Evolutionary conservation across 768 basidiomycete species (phyloP), one percentile per base, ranked within the genome.

Genomic region (Pholiota molesta): DNA sequence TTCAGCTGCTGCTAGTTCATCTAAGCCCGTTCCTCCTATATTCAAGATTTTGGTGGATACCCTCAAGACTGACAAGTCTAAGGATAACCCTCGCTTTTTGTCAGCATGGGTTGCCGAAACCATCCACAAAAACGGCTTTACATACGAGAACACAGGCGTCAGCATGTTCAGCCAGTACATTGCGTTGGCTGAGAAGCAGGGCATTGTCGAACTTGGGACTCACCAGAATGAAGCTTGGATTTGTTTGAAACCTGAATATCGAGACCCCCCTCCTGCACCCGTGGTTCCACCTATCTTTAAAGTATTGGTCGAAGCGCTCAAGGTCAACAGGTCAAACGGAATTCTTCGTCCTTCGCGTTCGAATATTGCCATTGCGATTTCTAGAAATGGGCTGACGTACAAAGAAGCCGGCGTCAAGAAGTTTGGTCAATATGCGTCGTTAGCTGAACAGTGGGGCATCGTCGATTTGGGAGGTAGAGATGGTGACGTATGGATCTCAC

Each of bases 171-270:
- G 71, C 19, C 74, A 80, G 42, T 85, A 84, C 62, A 52, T 73
- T 16, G 65, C 62, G 13, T 61, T 76, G 59, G 84, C 84, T 16
- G 70, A 73, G 44, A 69, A 76, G 59, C 71, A 65, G 14, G 76
- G 73, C 26, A 71, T 84, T 29, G 66, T 83, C 56, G 73, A 75
- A 49, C 72, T 75, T 14, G 83, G 83, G 33, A 81, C 79, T 3
- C 44, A 44, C 45, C 75, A 72, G 31, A 74, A 73, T 4, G 42
- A 44, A 14, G 42, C 75, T 9, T 82, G 82, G 82, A 76, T 81
- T 35, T 52, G 65, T 14, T 67, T 81, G 44, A 68, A 68, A 10
- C 69, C 74, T 26, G 67, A 73, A 16, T 76, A 23, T 23, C 44
- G 13, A 16, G 35, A 37, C 10, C 35, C n/a, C 19, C 21, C 33